Evolutionary conservation across 306 rosid genomes (phyloP).

Genomic region (Sophora flavescens): DNA sequence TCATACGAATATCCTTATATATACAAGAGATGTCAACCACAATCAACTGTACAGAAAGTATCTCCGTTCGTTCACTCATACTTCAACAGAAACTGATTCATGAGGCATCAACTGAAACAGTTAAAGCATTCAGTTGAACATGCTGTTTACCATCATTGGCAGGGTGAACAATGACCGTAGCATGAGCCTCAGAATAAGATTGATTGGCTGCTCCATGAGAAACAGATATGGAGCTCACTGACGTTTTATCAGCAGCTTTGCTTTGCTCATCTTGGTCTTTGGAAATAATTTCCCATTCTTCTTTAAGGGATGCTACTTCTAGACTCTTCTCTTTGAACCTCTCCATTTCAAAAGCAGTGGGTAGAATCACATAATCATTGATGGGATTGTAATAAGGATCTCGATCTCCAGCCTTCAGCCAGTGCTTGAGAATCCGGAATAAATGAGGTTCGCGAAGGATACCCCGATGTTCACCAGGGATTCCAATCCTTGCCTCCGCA

Average conservation of each 20-base stretch:
- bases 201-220: constrained; percentile 56
- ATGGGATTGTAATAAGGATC: constrained; percentile 96
- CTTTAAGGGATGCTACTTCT: constrained; percentile 82
- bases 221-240: constrained; percentile 63
- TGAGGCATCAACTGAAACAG: constrained; percentile 78
- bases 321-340: constrained; percentile 63
- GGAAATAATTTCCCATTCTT: constrained; percentile 94
- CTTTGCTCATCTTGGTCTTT: constrained; percentile 49
- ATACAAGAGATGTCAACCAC: constrained; percentile 44
- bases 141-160: constrained; percentile 70
- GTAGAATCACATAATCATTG: constrained; percentile 91
- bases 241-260: constrained; percentile 45
- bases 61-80: not conserved
- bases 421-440: constrained; percentile 89
- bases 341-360: constrained; percentile 82
- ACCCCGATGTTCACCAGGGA: constrained; percentile 90
- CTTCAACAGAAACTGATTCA: constrained; percentile 38
- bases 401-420: constrained; percentile 88
- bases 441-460: constrained; percentile 86
- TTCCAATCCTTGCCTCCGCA: constrained; percentile 93
- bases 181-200: constrained; percentile 62
- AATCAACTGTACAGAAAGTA: constrained; percentile 17
- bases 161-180: constrained; percentile 68
- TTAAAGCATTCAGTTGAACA: constrained; percentile 70
- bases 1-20: constrained; percentile 31